A percentile compares a stretch with the other conserved stretches of the same genome.
phyloP scores from a whole-genome alignment of 1,284 basidiomycete species.

The Testicularia cyperi region DNA sequence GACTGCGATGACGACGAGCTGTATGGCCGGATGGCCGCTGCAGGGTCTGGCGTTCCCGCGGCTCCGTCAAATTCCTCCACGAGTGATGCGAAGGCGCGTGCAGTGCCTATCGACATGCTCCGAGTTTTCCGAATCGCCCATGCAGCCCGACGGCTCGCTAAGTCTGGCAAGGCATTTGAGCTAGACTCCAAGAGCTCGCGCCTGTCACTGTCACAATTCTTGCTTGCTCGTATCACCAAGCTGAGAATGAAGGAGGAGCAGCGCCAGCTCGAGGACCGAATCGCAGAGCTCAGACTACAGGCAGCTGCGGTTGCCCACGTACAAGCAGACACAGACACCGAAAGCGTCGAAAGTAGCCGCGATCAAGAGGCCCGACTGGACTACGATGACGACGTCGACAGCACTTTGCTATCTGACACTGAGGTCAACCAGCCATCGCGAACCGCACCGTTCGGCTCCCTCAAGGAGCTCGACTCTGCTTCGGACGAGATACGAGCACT shows the following conservation, averaged over 20 bases:
- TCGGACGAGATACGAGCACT: background rate
- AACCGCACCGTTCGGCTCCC: background rate
- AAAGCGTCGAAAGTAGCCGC: too few relatives aligned
- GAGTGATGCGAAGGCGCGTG: conserved; percentile 69
- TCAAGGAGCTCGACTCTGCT: too few relatives aligned
- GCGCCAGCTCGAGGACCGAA: conserved; percentile 40
- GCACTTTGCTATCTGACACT: background rate
- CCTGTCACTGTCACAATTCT: conserved; percentile 67
- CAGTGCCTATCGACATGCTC: conserved; percentile 62
- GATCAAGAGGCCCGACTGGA: conserved; percentile 38
- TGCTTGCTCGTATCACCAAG: conserved; percentile 70
- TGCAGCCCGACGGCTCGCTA: conserved; percentile 71
- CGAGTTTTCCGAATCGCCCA: conserved; percentile 72
- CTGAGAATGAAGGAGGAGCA: conserved; percentile 71
- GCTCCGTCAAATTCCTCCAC: conserved; percentile 76
- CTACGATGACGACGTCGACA: conserved; percentile 23
- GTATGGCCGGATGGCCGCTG: conserved; percentile 13
- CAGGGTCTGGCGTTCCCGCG: too few relatives aligned
- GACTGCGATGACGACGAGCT: conserved; percentile 38
- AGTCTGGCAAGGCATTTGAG: conserved; percentile 74
- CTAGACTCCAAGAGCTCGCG: conserved; percentile 62
- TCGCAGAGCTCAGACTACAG: conserved; percentile 64
- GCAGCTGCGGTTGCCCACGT: background rate
- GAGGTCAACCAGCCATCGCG: background rate
- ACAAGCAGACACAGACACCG: too few relatives aligned